Conservation (phyloP, 768 basidiomycete genomes). For the Naganishia vaughanmartiniae region DNA sequence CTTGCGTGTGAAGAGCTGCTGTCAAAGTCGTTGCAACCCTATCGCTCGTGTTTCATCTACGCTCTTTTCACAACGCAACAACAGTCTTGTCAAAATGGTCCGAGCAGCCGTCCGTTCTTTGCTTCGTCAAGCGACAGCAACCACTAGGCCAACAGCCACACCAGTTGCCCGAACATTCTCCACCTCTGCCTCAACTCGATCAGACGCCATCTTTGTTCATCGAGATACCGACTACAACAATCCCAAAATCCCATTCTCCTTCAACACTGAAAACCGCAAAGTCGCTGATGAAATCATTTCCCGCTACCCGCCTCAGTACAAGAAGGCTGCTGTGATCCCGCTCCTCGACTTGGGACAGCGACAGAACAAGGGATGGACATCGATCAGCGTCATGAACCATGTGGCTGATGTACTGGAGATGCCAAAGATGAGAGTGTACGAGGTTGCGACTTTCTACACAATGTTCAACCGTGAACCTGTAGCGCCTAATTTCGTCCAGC, state of each 20-base stretch:
- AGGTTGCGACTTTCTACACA: constrained; percentile 98
- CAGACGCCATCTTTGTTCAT: constrained; percentile 55
- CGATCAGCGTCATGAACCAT: constrained; percentile 98
- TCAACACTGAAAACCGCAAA: constrained; percentile 75
- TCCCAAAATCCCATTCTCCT: constrained; percentile 89
- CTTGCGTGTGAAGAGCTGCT: no score
- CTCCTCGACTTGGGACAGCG: constrained; percentile 92
- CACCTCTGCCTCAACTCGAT: constrained; percentile 8
- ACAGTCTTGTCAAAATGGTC: constrained; percentile 5
- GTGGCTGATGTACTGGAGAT: constrained; percentile 89
- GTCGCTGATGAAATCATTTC: constrained; percentile 84
- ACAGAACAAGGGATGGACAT: constrained; percentile 98
- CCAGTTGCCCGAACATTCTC: constrained; percentile 18
- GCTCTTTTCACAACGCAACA: neutral
- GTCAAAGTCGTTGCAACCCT: no score
- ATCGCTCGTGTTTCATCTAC: neutral
- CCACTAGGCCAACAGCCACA: neutral
- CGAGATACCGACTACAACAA: constrained; percentile 94
- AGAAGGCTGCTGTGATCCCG: constrained; percentile 97
- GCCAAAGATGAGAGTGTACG: constrained; percentile 98
- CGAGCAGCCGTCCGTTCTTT: constrained; percentile 22
- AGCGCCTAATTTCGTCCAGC: constrained; percentile 89
- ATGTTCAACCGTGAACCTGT: constrained; percentile 99
- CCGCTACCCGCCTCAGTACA: constrained; percentile 94
- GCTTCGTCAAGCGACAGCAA: constrained; percentile 12